phyloP scores from a whole-genome alignment of 2,329 filamentous ascomycete genomes.

The Mollisia scopiformis region DNA sequence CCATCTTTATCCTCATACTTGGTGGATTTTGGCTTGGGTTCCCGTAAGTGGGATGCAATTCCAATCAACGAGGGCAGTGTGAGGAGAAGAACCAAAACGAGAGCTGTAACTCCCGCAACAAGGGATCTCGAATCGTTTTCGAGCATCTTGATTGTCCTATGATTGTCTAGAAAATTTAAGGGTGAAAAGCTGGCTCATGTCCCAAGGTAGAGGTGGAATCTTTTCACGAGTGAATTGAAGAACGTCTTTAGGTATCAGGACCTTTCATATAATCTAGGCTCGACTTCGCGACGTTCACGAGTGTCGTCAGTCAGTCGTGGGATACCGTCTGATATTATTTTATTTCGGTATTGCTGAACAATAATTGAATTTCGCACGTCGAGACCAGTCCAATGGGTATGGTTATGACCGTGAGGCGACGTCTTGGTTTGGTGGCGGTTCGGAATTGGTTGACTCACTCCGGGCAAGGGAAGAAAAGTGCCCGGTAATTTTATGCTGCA shows the following conservation, averaged over 20 bases:
- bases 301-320: not conserved
- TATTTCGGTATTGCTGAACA: not conserved
- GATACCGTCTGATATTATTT: not conserved
- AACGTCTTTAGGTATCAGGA: not conserved
- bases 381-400: not conserved
- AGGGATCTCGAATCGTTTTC: conserved; percentile 49
- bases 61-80: conserved; percentile 43
- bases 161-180: not conserved
- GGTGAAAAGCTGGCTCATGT: not conserved
- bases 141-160: conserved; percentile 55
- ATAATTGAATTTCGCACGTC: not conserved
- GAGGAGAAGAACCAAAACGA: conserved; percentile 41
- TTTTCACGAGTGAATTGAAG: not conserved
- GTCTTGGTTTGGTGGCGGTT: not conserved
- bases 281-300: not conserved
- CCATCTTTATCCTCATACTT: conserved; percentile 73
- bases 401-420: not conserved
- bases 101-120: conserved; percentile 29
- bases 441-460: not conserved
- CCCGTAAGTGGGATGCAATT: conserved; percentile 39
- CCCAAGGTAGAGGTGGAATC: not conserved
- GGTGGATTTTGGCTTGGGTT: conserved; percentile 38
- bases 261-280: not conserved
- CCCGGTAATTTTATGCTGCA: not conserved
- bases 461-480: not conserved